phyloP scores from a whole-genome alignment of 441 rosid genomes.

The Melastoma candidum region DNA sequence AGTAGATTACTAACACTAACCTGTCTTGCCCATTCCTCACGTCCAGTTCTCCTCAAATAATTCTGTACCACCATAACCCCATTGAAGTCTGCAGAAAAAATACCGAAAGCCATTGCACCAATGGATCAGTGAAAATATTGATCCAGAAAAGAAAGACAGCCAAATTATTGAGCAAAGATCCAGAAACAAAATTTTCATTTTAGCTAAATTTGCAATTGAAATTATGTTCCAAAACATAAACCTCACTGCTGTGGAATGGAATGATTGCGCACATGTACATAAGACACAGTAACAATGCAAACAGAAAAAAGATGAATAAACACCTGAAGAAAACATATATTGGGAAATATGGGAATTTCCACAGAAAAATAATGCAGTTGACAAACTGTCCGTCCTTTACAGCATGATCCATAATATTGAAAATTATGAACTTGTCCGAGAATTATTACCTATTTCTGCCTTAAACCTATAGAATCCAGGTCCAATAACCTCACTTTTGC shows the following conservation, averaged over 20 bases:
- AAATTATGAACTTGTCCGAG: constrained; percentile 12
- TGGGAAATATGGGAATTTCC: neutral
- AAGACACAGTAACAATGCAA: constrained; percentile 10
- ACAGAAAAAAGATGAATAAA: neutral
- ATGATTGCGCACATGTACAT: constrained; percentile 12
- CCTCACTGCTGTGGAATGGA: too few species aligned
- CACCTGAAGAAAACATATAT: constrained; percentile 3
- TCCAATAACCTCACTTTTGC: constrained; percentile 99
- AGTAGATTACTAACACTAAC: constrained; percentile 39
- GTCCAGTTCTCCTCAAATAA: constrained; percentile 73
- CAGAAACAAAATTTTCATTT: too few species aligned
- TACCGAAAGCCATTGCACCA: neutral
- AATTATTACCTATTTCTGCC: constrained; percentile 85
- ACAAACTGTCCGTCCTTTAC: neutral
- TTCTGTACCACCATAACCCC: constrained; percentile 83
- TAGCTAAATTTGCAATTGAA: too few species aligned
- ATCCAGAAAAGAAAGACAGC: too few species aligned
- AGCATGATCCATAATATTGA: too few species aligned
- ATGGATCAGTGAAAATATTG: neutral
- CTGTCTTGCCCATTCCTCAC: constrained; percentile 88
- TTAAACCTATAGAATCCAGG: constrained; percentile 98
- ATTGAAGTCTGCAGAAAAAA: constrained; percentile 61
- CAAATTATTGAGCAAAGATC: too few species aligned
- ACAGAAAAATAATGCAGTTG: constrained; percentile 2
- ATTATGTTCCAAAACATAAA: too few species aligned